Evolutionary conservation across 2,329 filamentous ascomycete genomes (phyloP).

Genomic region (Colletotrichum phormii): DNA sequence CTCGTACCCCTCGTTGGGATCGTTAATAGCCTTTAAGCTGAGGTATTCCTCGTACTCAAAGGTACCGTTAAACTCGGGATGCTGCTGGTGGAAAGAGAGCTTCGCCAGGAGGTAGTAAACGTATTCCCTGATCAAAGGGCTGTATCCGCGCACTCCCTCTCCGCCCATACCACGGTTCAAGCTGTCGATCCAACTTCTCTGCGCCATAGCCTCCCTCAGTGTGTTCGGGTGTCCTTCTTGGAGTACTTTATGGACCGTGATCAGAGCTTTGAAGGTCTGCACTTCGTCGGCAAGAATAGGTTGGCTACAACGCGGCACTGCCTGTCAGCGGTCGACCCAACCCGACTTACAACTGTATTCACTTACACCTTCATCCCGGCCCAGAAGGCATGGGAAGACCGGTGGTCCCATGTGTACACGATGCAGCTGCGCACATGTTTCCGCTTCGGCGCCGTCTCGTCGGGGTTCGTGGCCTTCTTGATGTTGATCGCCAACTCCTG

Average conservation of each 20-base stretch:
- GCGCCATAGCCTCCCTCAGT: slow-evolving; percentile 87
- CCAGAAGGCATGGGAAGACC: slow-evolving; percentile 95
- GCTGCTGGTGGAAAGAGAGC: slow-evolving; percentile 94
- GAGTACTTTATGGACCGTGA: slow-evolving; percentile 96
- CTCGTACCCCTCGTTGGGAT: slow-evolving; percentile 97
- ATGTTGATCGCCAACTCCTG: slow-evolving; percentile 78
- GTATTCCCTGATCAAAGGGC: slow-evolving; percentile 93
- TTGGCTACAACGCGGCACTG: slow-evolving; percentile 69
- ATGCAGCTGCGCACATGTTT: slow-evolving; percentile 99
- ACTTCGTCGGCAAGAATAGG: slow-evolving; percentile 98
- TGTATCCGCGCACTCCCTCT: slow-evolving; percentile 90
- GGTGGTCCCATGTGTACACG: slow-evolving; percentile 99
- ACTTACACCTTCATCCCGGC: slow-evolving; percentile 96
- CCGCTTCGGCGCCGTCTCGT: slow-evolving; percentile 76
- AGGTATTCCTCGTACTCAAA: slow-evolving; percentile 99
- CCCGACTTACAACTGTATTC: slow-evolving; percentile 2
- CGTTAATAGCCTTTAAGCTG: slow-evolving; percentile 96
- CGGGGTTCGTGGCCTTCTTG: slow-evolving; percentile 75
- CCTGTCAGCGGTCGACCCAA: not conserved
- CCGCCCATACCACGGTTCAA: slow-evolving; percentile 85
- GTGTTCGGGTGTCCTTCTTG: slow-evolving; percentile 95
- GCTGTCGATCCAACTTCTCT: slow-evolving; percentile 92
- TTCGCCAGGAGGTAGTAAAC: slow-evolving; percentile 96
- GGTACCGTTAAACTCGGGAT: slow-evolving; percentile 97
- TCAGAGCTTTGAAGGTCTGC: slow-evolving; percentile 98